Conservation (phyloP, 2,329 filamentous ascomycete genomes). For the Septoria linicola region DNA sequence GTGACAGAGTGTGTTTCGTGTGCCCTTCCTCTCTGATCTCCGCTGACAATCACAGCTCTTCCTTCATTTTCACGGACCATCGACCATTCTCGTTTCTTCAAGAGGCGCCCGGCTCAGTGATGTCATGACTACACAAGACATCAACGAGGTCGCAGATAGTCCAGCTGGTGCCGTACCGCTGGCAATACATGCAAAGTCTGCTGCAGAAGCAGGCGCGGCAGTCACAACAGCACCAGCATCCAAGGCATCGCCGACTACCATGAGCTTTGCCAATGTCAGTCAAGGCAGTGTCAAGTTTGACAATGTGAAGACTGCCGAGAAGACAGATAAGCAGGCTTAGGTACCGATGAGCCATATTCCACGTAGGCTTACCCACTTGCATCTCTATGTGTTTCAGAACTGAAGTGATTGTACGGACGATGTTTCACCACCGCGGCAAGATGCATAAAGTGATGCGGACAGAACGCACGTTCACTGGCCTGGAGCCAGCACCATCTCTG, state of each 20-base stretch:
- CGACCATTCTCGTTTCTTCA: slow-evolving; percentile 82
- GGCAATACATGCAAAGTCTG: slow-evolving; percentile 47
- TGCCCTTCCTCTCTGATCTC: background rate
- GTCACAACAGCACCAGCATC: slow-evolving; percentile 21
- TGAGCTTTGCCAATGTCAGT: slow-evolving; percentile 39
- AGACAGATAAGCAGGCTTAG: background rate
- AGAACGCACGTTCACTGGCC: no score
- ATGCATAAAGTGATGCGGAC: no score
- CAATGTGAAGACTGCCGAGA: slow-evolving; percentile 4
- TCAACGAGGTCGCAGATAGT: slow-evolving; percentile 85
- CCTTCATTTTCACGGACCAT: slow-evolving; percentile 82
- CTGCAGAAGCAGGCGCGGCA: slow-evolving; percentile 32
- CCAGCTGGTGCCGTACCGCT: slow-evolving; percentile 69
- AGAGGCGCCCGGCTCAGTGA: slow-evolving; percentile 78
- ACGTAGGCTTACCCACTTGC: no score
- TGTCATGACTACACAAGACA: slow-evolving; percentile 70
- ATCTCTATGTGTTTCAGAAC: no score
- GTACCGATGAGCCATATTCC: background rate
- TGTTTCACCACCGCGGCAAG: no score
- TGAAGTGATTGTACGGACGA: no score
- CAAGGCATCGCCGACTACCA: slow-evolving; percentile 31
- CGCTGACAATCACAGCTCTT: slow-evolving; percentile 59
- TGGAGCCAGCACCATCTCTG: no score
- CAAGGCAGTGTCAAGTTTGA: slow-evolving; percentile 38
- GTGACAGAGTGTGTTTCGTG: slow-evolving; percentile 66